Conservation (phyloP, 2,329 filamentous ascomycete species). For the Aspergillus quadrilineatus region DNA sequence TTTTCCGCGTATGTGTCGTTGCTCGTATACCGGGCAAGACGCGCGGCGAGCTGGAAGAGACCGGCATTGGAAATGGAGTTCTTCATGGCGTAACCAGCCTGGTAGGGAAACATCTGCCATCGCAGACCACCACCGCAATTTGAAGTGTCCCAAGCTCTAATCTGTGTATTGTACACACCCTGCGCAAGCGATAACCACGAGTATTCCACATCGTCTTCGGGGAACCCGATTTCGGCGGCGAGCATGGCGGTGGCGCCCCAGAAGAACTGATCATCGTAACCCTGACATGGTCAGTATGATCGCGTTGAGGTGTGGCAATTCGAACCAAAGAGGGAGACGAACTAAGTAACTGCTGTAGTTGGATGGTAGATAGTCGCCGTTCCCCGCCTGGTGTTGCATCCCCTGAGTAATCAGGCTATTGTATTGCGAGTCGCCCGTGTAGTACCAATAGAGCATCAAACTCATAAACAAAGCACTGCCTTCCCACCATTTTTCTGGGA, state of each 20-base stretch:
- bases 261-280: conserved; percentile 60
- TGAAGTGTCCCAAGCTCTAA: conserved; percentile 64
- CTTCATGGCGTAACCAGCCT: conserved; percentile 35
- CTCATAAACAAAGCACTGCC: conserved; percentile 55
- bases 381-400: conserved; percentile 40
- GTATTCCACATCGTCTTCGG: conserved; percentile 52
- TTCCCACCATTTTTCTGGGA: conserved; percentile 77
- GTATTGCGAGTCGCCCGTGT: conserved; percentile 42
- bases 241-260: conserved; percentile 59
- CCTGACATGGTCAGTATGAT: conserved; percentile 30
- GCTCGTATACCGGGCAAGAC: conserved; percentile 32
- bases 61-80: conserved; percentile 37
- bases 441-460: conserved; percentile 45
- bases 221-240: conserved; percentile 51
- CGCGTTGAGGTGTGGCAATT: no score
- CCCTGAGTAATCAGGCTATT: conserved; percentile 39
- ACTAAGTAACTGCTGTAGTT: conserved; percentile 34
- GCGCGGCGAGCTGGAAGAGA: conserved; percentile 34
- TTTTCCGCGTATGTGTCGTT: conserved; percentile 51
- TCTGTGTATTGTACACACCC: conserved; percentile 78
- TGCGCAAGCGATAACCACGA: conserved; percentile 78
- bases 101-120: conserved; percentile 36
- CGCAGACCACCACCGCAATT: conserved; percentile 69
- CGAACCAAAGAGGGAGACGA: neutral
- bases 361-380: conserved; percentile 42